Percentiles rank a stretch among this genome's conserved stretches.
Evolutionary conservation across 805 yeast genomes (phyloP).

Genomic region (Maudiozyma serrabonitensis): DNA sequence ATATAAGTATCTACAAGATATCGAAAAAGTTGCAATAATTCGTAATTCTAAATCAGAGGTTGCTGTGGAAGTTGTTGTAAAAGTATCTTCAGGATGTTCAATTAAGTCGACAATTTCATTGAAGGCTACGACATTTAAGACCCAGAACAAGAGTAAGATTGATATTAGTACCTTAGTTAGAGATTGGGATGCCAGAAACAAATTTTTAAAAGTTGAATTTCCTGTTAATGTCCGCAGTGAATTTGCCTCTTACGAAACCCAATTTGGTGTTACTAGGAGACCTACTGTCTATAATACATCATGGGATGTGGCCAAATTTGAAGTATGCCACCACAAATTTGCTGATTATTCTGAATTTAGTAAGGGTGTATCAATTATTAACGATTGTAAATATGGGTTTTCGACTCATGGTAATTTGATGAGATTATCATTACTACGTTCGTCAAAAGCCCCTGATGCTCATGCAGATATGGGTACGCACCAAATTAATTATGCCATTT

Average conservation of each 20-base stretch:
- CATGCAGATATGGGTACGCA: conserved; percentile 90
- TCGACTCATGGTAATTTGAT: conserved; percentile 87
- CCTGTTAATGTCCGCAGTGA: conserved; percentile 77
- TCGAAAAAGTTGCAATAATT: conserved; percentile 28
- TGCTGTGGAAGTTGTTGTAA: conserved; percentile 52
- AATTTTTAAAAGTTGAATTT: conserved; percentile 89
- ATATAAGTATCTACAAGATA: conserved; percentile 38
- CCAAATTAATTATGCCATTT: conserved; percentile 68
- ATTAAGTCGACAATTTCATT: conserved; percentile 64
- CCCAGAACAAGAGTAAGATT: conserved; percentile 34
- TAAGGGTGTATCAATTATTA: conserved; percentile 80
- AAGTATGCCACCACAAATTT: conserved; percentile 88
- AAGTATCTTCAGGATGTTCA: conserved; percentile 46
- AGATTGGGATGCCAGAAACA: conserved; percentile 76
- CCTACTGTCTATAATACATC: conserved; percentile 92
- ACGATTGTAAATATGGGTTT: conserved; percentile 85
- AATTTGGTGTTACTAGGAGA: conserved; percentile 82
- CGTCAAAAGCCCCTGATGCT: conserved; percentile 92
- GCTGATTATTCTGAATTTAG: conserved; percentile 81
- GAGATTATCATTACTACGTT: conserved; percentile 75
- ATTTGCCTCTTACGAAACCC: conserved; percentile 82
- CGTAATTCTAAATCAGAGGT: conserved; percentile 44
- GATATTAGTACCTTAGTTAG: conserved; percentile 53
- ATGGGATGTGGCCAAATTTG: conserved; percentile 96
- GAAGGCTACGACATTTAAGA: conserved; percentile 34